phyloP scores from a whole-genome alignment of 257 asterid genomes.

The Fraxinus pennsylvanica region DNA sequence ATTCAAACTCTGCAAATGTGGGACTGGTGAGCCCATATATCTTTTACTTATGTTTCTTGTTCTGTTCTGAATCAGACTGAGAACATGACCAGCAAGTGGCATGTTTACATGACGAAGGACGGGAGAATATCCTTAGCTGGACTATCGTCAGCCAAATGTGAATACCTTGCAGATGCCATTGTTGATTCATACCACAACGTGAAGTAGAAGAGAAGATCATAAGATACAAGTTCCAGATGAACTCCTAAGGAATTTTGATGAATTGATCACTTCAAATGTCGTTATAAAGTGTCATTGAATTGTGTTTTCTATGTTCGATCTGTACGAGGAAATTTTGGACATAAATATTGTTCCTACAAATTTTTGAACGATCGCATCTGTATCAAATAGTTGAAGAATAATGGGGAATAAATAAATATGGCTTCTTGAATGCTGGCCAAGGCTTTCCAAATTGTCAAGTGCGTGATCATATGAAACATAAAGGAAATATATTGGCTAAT shows the following conservation, averaged over 20 bases:
- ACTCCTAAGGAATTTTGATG: conserved; percentile 5
- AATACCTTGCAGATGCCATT: conserved; percentile 95
- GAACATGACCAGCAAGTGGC: conserved; percentile 93
- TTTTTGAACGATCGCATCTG: neutral
- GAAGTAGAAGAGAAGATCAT: conserved; percentile 22
- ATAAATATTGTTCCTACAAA: neutral
- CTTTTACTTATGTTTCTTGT: conserved; percentile 16
- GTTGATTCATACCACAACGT: conserved; percentile 85
- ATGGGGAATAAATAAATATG: neutral
- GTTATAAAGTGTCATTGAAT: neutral
- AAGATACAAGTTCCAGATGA: neutral
- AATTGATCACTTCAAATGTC: neutral
- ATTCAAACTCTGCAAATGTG: neutral
- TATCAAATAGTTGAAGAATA: neutral
- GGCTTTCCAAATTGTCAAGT: neutral
- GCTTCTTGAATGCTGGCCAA: neutral
- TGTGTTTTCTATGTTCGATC: neutral
- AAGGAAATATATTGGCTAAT: neutral
- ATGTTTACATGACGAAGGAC: conserved; percentile 93
- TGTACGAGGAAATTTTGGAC: neutral
- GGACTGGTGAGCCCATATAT: neutral
- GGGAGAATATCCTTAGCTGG: conserved; percentile 98
- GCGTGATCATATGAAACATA: neutral
- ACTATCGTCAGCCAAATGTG: conserved; percentile 84
- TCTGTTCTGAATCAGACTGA: conserved; percentile 57